Evolutionary conservation across 164 flowering plant genomes (phyloP), one percentile per base, ranked within the genome.

Genomic region (Aristolochia fimbriata): DNA sequence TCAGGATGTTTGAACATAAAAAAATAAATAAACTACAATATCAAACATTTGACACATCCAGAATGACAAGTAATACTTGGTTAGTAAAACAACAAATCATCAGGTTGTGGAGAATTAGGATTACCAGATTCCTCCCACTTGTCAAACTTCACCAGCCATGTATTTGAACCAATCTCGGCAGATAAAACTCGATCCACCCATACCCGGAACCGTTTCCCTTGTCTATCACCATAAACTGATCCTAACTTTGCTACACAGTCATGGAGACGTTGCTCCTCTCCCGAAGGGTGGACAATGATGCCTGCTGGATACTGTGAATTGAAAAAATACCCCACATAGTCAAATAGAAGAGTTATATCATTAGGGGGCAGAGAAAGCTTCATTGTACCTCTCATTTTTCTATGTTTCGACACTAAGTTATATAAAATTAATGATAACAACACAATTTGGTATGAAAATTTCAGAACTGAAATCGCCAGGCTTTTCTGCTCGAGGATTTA

Each of bases 71-170:
- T 30, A 27, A 57, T n/a, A 16, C 9, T 21, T 49, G 14, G 37
- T 3, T 31, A 31, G 7, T 3, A 7, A n/a, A 4, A 31, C 17
- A 6, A 2, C 19, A 13, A 7, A 47, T 57, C 23, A 17, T 20
- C 56, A 49, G n/a, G 15, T 10, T 12, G 22, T 22, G 27, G 58
- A 51, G 15, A 25, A 54, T 47, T 41, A 15, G 55, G 12, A 31
- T 78, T 51, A 86, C 96, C 91, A 60, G 69, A 66, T 43, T 63
- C 60, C 53, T 86, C 91, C 85, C 88, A 88, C 74, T 80, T 83
- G 33, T 77, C 64, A 71, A 85, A 86, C 79, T 76, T 88, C 71
- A 84, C 86, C 4, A 83, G 76, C 88, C 87, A 88, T 45, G 81
- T 64, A 51, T 73, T 76, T 33, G 77, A 57, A 68, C 84, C 70